phyloP scores from a whole-genome alignment of 2,329 filamentous ascomycete species.

The Tolypocladium pustulatum region DNA sequence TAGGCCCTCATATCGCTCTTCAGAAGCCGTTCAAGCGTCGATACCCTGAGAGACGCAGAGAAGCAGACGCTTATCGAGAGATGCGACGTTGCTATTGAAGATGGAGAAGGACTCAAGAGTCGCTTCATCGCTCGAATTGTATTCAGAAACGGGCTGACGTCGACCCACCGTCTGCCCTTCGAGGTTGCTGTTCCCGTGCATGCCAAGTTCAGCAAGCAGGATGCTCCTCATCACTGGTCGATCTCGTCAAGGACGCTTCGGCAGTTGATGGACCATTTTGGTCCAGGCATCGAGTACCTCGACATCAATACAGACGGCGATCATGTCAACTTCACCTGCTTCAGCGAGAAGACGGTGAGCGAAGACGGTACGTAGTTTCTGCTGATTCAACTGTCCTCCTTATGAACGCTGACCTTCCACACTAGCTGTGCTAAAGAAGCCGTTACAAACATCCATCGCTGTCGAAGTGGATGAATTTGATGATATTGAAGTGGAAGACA shows the following conservation, averaged over 20 bases:
- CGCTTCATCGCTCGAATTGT: constrained; percentile 64
- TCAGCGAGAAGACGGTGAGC: constrained; percentile 67
- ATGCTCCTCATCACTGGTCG: constrained; percentile 59
- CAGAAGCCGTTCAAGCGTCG: constrained; percentile 50
- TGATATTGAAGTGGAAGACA: constrained; percentile 61
- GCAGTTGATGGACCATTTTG: constrained; percentile 72
- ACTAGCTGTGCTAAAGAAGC: constrained; percentile 70
- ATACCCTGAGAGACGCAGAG: constrained; percentile 46
- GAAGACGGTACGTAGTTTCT: constrained; percentile 30
- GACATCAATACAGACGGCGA: constrained; percentile 68
- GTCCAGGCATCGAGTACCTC: constrained; percentile 68
- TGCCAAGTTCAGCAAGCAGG: constrained; percentile 59
- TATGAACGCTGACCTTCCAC: constrained; percentile 5
- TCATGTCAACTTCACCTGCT: constrained; percentile 69
- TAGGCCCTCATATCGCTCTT: constrained; percentile 65
- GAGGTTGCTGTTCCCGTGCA: constrained; percentile 65
- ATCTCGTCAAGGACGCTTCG: constrained; percentile 62
- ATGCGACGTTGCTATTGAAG: constrained; percentile 65
- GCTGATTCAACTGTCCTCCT: neutral
- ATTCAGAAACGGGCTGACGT: constrained; percentile 66
- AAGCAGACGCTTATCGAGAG: constrained; percentile 61
- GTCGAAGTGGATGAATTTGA: constrained; percentile 70
- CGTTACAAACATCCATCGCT: constrained; percentile 68
- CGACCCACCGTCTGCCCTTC: constrained; percentile 67
- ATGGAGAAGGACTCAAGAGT: constrained; percentile 59